Evolutionary conservation across 192 early-diverging fungal genomes (phyloP).

Genomic region (Umbelopsis sp.): DNA sequence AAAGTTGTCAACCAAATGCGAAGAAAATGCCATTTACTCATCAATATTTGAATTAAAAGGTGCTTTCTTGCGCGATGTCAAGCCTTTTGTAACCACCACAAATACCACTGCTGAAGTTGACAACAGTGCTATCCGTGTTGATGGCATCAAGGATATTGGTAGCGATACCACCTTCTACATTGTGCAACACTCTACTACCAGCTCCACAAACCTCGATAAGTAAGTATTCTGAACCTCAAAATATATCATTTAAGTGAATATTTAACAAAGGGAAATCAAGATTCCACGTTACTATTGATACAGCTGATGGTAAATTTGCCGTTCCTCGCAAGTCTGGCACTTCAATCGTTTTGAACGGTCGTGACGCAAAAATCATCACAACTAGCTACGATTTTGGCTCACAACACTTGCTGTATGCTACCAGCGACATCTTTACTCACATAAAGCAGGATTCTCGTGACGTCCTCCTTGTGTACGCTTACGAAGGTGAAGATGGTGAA

Average conservation of each 20-base stretch:
- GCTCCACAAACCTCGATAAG: background rate
- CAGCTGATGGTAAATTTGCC: background rate
- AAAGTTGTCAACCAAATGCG: background rate
- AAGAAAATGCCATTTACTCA: background rate
- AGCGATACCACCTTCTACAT: slow-evolving; percentile 14
- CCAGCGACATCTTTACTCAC: slow-evolving; percentile 20
- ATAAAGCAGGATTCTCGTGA: background rate
- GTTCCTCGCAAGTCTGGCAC: slow-evolving; percentile 20
- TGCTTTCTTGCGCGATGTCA: background rate
- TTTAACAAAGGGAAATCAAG: background rate
- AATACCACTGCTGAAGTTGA: background rate
- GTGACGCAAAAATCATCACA: slow-evolving; percentile 17
- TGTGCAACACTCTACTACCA: slow-evolving; percentile 1
- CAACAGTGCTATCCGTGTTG: background rate
- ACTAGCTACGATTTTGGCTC: slow-evolving; percentile 18
- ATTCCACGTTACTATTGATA: background rate
- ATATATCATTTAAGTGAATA: too few relatives aligned
- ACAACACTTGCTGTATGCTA: slow-evolving; percentile 17
- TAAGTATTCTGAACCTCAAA: background rate
- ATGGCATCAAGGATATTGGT: background rate
- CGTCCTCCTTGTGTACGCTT: slow-evolving; percentile 16
- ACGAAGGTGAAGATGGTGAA: slow-evolving; percentile 22
- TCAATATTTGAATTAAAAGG: background rate
- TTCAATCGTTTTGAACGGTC: background rate
- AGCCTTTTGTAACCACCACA: background rate